These are phyloP conservation scores for Cryptosporidium andersoni DNA, from an alignment of 169 alveolate genomes.

Conservation along the genomic window DNA sequence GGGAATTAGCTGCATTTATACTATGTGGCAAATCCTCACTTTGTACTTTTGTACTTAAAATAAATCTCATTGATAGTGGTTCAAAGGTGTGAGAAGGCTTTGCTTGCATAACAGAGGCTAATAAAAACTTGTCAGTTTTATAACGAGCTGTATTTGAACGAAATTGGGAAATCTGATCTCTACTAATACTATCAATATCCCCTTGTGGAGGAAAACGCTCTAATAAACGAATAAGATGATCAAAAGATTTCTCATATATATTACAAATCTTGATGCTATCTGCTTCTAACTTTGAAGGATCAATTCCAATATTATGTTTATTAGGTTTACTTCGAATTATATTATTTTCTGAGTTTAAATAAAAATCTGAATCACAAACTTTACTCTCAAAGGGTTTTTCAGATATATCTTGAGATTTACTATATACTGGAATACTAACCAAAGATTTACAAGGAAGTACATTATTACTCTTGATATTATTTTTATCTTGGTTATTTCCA, in stretches of 20 bases:
- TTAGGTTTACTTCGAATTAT: no score
- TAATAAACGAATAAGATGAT: constrained; percentile 1
- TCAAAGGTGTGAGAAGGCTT: constrained; percentile 5
- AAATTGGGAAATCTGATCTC: constrained; percentile 14
- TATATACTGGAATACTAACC: constrained; percentile 38
- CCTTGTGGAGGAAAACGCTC: constrained; percentile 41
- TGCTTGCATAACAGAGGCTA: constrained; percentile 59
- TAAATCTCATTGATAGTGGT: constrained; percentile 21
- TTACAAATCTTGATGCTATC: neutral
- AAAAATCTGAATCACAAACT: no score
- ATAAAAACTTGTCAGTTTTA: constrained; percentile 17
- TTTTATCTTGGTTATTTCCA: no score
- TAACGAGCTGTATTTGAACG: constrained; percentile 41
- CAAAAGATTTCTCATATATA: neutral
- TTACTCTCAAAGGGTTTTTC: neutral
- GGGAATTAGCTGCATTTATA: neutral
- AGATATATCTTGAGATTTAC: constrained; percentile 12
- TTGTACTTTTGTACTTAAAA: neutral
- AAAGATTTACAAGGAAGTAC: constrained; percentile 12
- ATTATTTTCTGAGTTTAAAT: no score
- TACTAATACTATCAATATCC: constrained; percentile 43
- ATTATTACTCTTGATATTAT: no score
- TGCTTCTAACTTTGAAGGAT: no score
- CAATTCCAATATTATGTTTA: no score
- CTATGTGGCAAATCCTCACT: neutral